Conservation (phyloP, 192 early-diverging fungal species). For the Linnemannia schmuckeri region DNA sequence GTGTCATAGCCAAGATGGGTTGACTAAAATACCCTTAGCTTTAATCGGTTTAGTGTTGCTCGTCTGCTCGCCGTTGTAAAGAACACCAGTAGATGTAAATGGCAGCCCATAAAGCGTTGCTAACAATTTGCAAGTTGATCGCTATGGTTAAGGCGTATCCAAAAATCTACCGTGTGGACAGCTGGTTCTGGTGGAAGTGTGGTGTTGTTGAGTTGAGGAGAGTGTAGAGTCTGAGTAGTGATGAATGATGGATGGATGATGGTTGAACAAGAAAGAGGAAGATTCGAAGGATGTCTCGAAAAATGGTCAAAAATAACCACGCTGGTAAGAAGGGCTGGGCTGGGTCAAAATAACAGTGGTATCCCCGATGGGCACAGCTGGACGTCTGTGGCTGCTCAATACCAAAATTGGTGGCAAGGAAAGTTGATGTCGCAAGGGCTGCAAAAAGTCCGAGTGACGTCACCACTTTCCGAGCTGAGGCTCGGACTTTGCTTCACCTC, state of each 20-base stretch:
- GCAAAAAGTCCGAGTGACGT: background rate
- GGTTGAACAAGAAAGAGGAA: no score
- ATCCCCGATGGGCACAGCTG: no score
- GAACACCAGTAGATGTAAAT: background rate
- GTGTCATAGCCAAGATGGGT: background rate
- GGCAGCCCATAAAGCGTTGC: no score
- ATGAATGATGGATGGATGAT: background rate
- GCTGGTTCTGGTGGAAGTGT: no score
- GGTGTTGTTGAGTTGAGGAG: no score
- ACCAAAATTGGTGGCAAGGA: no score
- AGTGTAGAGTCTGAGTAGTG: background rate
- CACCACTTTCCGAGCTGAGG: background rate
- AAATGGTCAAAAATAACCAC: no score
- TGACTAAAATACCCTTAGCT: background rate
- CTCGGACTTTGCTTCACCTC: background rate
- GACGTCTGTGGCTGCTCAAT: no score
- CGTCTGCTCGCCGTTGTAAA: background rate
- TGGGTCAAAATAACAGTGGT: no score
- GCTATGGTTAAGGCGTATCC: background rate
- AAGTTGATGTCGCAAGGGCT: background rate
- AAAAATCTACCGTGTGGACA: background rate
- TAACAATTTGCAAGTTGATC: no score
- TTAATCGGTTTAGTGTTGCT: background rate
- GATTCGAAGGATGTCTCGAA: no score
- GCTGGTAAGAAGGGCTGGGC: no score